Percentiles rank a stretch among this genome's conserved stretches.
These are phyloP conservation scores for Litchi chinensis DNA, from an alignment of 345 rosid genomes.

Conservation along the genomic window DNA sequence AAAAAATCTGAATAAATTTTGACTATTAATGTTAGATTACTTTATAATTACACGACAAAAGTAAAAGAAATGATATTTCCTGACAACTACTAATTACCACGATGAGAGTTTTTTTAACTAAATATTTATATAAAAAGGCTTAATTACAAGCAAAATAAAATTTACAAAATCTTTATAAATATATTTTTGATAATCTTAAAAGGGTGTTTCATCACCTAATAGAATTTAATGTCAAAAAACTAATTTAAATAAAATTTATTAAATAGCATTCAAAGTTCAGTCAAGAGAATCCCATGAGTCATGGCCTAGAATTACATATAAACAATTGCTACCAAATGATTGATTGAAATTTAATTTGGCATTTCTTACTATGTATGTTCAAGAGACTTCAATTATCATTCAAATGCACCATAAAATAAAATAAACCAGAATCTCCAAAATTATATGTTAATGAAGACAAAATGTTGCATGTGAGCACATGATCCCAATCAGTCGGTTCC, in stretches of 20 bases:
- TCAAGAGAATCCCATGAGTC: background rate
- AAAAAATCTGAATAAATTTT: too few species aligned
- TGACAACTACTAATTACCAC: too few species aligned
- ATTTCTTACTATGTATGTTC: background rate
- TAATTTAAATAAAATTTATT: background rate
- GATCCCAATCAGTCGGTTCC: constrained; percentile 42
- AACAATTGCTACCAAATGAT: background rate
- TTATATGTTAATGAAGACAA: constrained; percentile 3
- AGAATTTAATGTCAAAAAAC: background rate
- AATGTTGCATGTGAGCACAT: constrained; percentile 52
- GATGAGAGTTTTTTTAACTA: too few species aligned
- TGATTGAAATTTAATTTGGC: background rate
- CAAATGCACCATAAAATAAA: background rate
- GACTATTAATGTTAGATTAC: too few species aligned
- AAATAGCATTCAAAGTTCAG: background rate
- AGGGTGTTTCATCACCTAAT: background rate
- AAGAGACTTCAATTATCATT: background rate
- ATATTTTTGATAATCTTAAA: too few species aligned
- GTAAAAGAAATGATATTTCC: too few species aligned
- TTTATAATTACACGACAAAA: too few species aligned
- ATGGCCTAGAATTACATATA: background rate
- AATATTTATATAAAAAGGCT: too few species aligned
- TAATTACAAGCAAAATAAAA: too few species aligned
- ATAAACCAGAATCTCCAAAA: background rate
- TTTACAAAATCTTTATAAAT: too few species aligned